Conservation (phyloP, 805 yeast genomes). For the Teunomyces barrocoloradensis region DNA sequence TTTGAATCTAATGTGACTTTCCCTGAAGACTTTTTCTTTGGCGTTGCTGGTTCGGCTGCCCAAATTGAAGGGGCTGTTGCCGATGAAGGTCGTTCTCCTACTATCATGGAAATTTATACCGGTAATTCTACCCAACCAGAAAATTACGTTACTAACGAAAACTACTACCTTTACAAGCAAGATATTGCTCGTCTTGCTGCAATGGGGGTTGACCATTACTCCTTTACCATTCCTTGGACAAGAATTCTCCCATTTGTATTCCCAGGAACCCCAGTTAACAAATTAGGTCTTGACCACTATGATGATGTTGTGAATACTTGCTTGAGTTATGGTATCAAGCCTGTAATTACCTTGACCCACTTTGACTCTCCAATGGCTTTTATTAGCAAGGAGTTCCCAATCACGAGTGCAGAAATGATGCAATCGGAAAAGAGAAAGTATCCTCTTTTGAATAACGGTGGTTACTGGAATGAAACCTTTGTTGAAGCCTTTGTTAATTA, state of each 20-base stretch:
- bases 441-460: slow-evolving; percentile 19
- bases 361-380: slow-evolving; percentile 28
- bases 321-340: slow-evolving; percentile 18
- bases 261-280: slow-evolving; percentile 28
- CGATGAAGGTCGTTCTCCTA: slow-evolving; percentile 31
- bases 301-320: slow-evolving; percentile 20
- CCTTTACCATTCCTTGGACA: slow-evolving; percentile 34
- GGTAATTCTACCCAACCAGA: slow-evolving; percentile 11
- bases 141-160: slow-evolving; percentile 25
- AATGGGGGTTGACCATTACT: slow-evolving; percentile 29
- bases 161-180: slow-evolving; percentile 31
- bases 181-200: slow-evolving; percentile 30
- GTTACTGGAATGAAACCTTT: slow-evolving; percentile 22
- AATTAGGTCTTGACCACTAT: slow-evolving; percentile 21
- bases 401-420: background rate
- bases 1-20: slow-evolving; percentile 13
- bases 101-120: slow-evolving; percentile 23
- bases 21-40: slow-evolving; percentile 19
- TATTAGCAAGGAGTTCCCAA: slow-evolving; percentile 4
- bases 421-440: background rate
- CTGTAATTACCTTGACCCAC: slow-evolving; percentile 32
- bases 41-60: slow-evolving; percentile 33
- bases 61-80: slow-evolving; percentile 37
- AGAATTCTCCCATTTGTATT: slow-evolving; percentile 30
- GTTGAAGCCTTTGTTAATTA: slow-evolving; percentile 31